These are phyloP conservation scores for Crithidia thermophila DNA, from an alignment of 208 protist species.

Conservation along the genomic window DNA sequence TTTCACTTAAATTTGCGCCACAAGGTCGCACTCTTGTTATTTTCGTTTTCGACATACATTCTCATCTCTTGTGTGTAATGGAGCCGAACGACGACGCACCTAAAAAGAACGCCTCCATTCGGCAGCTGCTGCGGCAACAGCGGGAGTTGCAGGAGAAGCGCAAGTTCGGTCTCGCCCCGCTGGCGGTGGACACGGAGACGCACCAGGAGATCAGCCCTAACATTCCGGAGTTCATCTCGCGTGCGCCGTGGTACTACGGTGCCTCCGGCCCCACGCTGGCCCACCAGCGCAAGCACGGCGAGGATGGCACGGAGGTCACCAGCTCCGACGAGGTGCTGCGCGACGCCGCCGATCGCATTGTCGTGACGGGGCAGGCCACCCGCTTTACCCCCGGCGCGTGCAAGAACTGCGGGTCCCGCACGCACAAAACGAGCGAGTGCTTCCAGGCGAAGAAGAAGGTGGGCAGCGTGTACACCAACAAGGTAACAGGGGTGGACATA, in stretches of 20 bases:
- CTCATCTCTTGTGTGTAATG: slow-evolving; percentile 3
- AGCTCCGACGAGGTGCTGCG: slow-evolving; percentile 33
- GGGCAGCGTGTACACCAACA: slow-evolving; percentile 63
- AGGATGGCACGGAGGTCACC: slow-evolving; percentile 5
- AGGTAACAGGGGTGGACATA: slow-evolving; percentile 69
- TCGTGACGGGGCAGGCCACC: slow-evolving; percentile 62
- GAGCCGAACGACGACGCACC: slow-evolving; percentile 5
- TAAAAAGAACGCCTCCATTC: slow-evolving; percentile 39
- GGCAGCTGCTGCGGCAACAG: slow-evolving; percentile 74
- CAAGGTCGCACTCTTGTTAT: too few species aligned
- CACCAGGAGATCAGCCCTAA: slow-evolving; percentile 97
- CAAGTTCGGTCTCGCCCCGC: slow-evolving; percentile 83
- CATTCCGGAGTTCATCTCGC: slow-evolving; percentile 97
- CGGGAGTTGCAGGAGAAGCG: slow-evolving; percentile 89
- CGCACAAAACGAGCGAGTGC: slow-evolving; percentile 97
- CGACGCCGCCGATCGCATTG: slow-evolving; percentile 44
- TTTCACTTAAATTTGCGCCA: too few species aligned
- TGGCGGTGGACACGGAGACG: slow-evolving; percentile 78
- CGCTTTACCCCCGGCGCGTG: slow-evolving; percentile 97
- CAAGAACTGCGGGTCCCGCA: slow-evolving; percentile 98
- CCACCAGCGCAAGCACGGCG: slow-evolving; percentile 90
- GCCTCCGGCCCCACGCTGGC: slow-evolving; percentile 78
- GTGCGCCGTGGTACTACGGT: slow-evolving; percentile 97
- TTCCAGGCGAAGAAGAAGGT: slow-evolving; percentile 88
- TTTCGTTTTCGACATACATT: slow-evolving; percentile 5